Base-by-base conservation (phyloP, 1,139 yeast genomes). In the Suhomyces taliae region DNA sequence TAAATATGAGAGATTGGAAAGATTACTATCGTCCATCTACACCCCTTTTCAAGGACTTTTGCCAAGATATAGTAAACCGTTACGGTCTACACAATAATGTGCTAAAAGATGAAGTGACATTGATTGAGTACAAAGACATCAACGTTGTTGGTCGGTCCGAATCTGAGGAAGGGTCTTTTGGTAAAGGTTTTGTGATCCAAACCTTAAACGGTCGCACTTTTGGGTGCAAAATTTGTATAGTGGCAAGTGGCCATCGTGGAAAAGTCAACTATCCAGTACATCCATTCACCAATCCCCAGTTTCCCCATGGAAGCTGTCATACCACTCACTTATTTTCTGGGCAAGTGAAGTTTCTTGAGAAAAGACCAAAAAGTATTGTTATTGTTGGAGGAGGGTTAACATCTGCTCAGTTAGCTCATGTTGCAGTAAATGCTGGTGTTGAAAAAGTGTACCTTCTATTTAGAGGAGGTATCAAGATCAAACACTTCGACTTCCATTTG, bases 381-480 rank as follows among this genome's bases (percentile, higher is more conserved):
- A 69, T 76, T 26, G 75, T 76, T 6, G 81, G 81, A 0, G 81
- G 81, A 3, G 81, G 81, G 0, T 60, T 75, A 37, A 75, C 81
- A 0, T 71, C 79, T 0, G 81, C 80, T 0, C 81, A 76, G 52
- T 57, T 76, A n/a, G 76, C 76, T 2, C 70, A 74, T 52, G 69
- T 68, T 15, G 71, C 74, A 4, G 61, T 72, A 4, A 57, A 51
- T 11, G 48, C 56, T 7, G 74, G 73, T 0, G 60, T 74, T 10
- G 52, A 54, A 6, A 64, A 66, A 26, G 70, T 74, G 0, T 64
- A 66, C 39, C 61, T 74, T 8, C 48, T 76, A 11, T 56, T 72
- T 19, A 62, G 81, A 44, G 76, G 79, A 0, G 64, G 68, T 4
- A 50, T 75, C 39, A 76, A 74, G 51, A 68, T 76, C 40, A 76